phyloP scores from a whole-genome alignment of 2,329 filamentous ascomycete species.

The Epichloe uncinata region DNA sequence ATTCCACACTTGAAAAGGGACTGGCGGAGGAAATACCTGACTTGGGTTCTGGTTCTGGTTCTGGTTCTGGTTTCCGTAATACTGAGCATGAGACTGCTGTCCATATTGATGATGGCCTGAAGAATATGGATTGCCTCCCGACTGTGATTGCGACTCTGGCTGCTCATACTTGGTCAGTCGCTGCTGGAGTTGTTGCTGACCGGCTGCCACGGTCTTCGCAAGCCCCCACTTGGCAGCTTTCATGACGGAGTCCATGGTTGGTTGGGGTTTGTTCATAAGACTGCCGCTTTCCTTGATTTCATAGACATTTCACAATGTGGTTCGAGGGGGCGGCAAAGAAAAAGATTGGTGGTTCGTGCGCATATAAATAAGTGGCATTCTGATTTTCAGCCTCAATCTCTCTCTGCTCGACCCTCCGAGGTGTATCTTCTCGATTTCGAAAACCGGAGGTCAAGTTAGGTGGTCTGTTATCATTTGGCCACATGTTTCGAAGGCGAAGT shows the following conservation, averaged over 20 bases:
- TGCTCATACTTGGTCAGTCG: slow-evolving; percentile 7
- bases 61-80: neutral
- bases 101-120: neutral
- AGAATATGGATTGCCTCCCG: neutral
- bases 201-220: slow-evolving; percentile 7
- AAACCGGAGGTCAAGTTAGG: neutral
- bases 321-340: no score
- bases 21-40: neutral
- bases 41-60: neutral
- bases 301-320: no score
- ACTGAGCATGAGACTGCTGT: neutral
- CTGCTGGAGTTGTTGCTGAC: slow-evolving; percentile 9
- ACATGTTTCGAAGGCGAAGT: neutral
- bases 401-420: no score
- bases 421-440: neutral
- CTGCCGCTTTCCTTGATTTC: no score
- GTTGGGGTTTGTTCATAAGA: neutral
- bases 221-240: slow-evolving; percentile 8
- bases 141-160: neutral
- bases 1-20: neutral
- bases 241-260: slow-evolving; percentile 7
- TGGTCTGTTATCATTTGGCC: neutral
- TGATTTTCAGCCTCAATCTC: no score
- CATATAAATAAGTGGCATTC: no score
- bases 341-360: no score